Evolutionary conservation across 139 green algal genomes (phyloP), one percentile per base, ranked within the genome.

Genomic region (Auxenochlorella pyrenoidosa): DNA sequence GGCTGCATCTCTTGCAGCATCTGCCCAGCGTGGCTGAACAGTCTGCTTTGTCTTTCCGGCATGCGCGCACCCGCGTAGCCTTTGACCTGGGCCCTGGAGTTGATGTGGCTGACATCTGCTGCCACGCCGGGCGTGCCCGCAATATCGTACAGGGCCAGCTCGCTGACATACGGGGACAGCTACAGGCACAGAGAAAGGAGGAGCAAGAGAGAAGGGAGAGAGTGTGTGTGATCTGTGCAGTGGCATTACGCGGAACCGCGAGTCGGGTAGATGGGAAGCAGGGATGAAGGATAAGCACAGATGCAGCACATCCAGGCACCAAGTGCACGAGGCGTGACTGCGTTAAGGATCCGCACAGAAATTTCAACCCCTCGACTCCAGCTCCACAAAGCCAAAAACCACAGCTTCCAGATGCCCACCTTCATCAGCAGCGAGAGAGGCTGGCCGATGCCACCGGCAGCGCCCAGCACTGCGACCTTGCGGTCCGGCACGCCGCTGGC

Each of bases 371-470:
- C n/a, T 75, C 3, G 5, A 41, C 32, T 65, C 13, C 16, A 30
- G 51, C n/a, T 43, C 19, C 79, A 54, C 47, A 54, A 18, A 54
- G 47, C 6, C 47, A 54, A n/a, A n/a, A n/a, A n/a, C n/a, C n/a
- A n/a, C n/a, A n/a, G n/a, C n/a, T n/a, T n/a, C n/a, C n/a, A n/a
- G 10, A 54, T 38, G 79, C 28, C 36, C 34, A 96, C 93, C 95
- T 99, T 99, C 94, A 99, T 97, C n/a, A 99, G 93, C 83, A 99
- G 90, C 22, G 93, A 94, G 40, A 98, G 90, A 3, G 96, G 96
- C 94, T 98, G 96, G 47, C 96, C 97, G 86, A 98, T 99, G 66
- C 96, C 96, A 41, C 96, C 97, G 60, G 96, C 95, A 75, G 97
- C 96, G 38, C 96, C 96, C 30, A 99, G 90, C 1, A 99, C 91